These are phyloP conservation scores for Kodamaea plutei DNA, from an alignment of 1,139 yeast genomes.

Conservation along the genomic window DNA sequence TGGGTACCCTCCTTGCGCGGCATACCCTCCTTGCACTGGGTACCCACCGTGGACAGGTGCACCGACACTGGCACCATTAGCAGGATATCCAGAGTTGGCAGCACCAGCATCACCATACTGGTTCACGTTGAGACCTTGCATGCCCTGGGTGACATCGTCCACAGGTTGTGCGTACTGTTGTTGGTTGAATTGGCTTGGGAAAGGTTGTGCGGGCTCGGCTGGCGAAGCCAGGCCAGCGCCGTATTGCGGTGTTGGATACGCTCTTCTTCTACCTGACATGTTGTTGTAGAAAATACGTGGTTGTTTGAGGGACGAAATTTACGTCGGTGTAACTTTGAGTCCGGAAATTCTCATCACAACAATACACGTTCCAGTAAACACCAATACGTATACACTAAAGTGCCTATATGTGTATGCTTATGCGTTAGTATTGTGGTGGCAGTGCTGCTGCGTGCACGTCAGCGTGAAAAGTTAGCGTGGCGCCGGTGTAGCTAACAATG, in stretches of 20 bases:
- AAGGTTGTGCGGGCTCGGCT: conserved; percentile 13
- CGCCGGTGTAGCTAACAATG: too few relatives aligned
- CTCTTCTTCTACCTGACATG: conserved; percentile 50
- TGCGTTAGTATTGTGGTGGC: too few relatives aligned
- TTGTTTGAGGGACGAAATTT: conserved; percentile 2
- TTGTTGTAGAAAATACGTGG: conserved; percentile 4
- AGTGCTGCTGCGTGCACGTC: too few relatives aligned
- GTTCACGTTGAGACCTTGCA: conserved; percentile 37
- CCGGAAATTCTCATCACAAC: conserved; percentile 1
- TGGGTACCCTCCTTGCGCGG: conserved; percentile 14
- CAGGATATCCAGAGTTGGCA: background rate
- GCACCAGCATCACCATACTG: conserved; percentile 9
- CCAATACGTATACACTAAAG: too few relatives aligned
- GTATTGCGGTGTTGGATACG: conserved; percentile 65
- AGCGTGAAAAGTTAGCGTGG: too few relatives aligned
- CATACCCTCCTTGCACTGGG: conserved; percentile 18
- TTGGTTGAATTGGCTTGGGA: conserved; percentile 6
- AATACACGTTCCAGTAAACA: too few relatives aligned
- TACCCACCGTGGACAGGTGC: background rate
- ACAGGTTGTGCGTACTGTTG: conserved; percentile 12
- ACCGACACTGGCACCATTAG: background rate
- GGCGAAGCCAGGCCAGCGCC: conserved; percentile 31
- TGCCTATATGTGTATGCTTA: too few relatives aligned
- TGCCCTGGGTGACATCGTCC: conserved; percentile 37
- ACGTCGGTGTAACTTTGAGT: conserved; percentile 1